Evolutionary conservation across 306 rosid species (phyloP).

Genomic region (Vigna reflexopilosa): DNA sequence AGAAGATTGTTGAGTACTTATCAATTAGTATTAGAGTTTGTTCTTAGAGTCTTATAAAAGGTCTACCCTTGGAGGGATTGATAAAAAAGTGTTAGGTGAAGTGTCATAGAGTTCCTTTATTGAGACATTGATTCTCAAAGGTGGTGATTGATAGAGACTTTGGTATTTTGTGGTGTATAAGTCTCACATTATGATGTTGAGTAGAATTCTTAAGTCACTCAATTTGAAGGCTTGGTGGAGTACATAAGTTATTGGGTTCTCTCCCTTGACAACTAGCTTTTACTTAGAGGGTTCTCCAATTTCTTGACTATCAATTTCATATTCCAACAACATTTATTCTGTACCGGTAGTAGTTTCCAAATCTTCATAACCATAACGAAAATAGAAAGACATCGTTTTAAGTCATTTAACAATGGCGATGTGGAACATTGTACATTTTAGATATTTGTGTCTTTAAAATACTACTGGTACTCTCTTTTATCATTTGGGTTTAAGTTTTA

Average conservation of each 20-base stretch:
- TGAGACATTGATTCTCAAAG: background rate
- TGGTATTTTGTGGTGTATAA: background rate
- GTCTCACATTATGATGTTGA: background rate
- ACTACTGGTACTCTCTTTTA: too few species aligned
- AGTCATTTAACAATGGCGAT: too few species aligned
- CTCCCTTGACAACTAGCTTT: background rate
- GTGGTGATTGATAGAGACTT: background rate
- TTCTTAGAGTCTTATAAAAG: background rate
- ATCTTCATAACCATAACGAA: background rate
- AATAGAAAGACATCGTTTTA: too few species aligned
- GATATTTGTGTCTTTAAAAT: too few species aligned
- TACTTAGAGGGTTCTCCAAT: background rate
- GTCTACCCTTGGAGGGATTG: background rate
- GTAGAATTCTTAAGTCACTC: background rate
- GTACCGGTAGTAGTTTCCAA: background rate
- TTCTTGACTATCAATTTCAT: background rate
- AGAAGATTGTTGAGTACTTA: background rate
- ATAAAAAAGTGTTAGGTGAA: background rate
- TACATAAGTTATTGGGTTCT: background rate
- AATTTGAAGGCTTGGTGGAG: background rate
- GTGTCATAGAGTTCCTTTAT: background rate
- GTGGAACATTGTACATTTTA: too few species aligned
- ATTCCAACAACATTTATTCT: background rate
- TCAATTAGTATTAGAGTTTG: background rate
- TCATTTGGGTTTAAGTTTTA: too few species aligned